A percentile compares a stretch with the other conserved stretches of the same genome.
These are phyloP conservation scores for Xylaria palmicola DNA, from an alignment of 495 filamentous ascomycete genomes.

Conservation along the genomic window DNA sequence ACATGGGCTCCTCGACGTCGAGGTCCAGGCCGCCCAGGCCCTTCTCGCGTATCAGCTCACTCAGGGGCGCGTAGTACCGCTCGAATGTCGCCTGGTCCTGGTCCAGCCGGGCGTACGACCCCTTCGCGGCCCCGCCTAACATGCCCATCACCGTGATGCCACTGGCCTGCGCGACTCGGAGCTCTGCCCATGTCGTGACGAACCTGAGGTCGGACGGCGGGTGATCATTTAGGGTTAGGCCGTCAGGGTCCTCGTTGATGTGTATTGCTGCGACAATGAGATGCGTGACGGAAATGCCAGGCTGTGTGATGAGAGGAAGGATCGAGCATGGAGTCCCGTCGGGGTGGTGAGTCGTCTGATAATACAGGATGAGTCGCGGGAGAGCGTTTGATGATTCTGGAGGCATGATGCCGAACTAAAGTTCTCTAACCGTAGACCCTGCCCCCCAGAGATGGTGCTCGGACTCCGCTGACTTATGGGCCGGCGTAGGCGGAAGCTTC, in stretches of 20 bases:
- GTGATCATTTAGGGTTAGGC: conserved; percentile 75
- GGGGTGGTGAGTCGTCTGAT: conserved; percentile 64
- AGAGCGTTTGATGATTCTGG: conserved; percentile 13
- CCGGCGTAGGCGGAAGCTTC: too few relatives aligned
- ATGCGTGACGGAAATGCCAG: conserved; percentile 59
- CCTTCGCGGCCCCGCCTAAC: conserved; percentile 76
- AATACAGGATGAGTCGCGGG: conserved; percentile 53
- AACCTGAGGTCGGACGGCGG: conserved; percentile 57
- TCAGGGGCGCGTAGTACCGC: conserved; percentile 63
- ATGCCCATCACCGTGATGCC: conserved; percentile 77
- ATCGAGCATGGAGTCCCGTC: conserved; percentile 63
- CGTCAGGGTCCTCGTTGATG: conserved; percentile 62
- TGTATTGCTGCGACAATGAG: conserved; percentile 79
- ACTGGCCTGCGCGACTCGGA: conserved; percentile 57
- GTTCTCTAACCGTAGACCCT: neutral
- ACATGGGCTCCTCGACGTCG: conserved; percentile 81
- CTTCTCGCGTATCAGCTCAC: conserved; percentile 55
- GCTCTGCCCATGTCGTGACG: conserved; percentile 66
- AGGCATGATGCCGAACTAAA: conserved; percentile 17
- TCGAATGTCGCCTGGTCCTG: conserved; percentile 56
- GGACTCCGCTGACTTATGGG: too few relatives aligned
- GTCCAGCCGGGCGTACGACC: conserved; percentile 66
- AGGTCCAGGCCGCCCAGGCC: conserved; percentile 73
- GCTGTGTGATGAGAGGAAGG: conserved; percentile 65
- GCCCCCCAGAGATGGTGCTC: too few relatives aligned